phyloP scores from a whole-genome alignment of 2,329 filamentous ascomycete species.

The Triangularia verruculosa region DNA sequence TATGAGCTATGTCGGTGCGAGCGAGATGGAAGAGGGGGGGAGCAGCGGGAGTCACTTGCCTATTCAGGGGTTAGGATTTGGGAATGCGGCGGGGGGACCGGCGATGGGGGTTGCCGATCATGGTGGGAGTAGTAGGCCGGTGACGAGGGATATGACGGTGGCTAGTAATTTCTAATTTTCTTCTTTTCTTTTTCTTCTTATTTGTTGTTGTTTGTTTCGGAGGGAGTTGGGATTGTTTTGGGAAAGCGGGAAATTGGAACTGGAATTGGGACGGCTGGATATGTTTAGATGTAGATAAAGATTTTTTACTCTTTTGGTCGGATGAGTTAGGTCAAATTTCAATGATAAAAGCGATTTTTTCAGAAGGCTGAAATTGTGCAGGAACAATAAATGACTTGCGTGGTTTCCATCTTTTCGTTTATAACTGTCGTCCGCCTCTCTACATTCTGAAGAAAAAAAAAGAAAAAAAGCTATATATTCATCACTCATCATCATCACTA shows the following conservation, averaged over 20 bases:
- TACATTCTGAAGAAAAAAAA: background rate
- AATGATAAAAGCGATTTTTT: background rate
- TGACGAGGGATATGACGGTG: constrained; percentile 6
- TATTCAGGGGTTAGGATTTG: background rate
- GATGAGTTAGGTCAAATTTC: background rate
- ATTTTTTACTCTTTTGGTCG: background rate
- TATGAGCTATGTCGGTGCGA: constrained; percentile 1
- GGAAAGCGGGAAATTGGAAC: background rate
- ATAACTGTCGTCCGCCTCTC: background rate
- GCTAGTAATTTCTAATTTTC: constrained; percentile 15
- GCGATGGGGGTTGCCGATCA: background rate
- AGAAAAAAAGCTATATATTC: too few relatives aligned
- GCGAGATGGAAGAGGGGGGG: constrained; percentile 21
- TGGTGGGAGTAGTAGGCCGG: background rate
- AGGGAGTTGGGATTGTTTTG: background rate
- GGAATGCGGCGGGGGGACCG: background rate
- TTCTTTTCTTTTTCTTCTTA: background rate
- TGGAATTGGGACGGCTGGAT: background rate
- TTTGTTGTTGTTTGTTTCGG: background rate
- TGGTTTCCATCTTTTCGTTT: background rate
- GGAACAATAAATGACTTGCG: too few relatives aligned
- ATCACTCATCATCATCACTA: too few relatives aligned
- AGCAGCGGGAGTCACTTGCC: constrained; percentile 5
- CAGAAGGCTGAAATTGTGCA: background rate
- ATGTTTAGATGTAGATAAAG: background rate